Conservation (phyloP, 2,329 filamentous ascomycete species). For the Cladosporium sp. region DNA sequence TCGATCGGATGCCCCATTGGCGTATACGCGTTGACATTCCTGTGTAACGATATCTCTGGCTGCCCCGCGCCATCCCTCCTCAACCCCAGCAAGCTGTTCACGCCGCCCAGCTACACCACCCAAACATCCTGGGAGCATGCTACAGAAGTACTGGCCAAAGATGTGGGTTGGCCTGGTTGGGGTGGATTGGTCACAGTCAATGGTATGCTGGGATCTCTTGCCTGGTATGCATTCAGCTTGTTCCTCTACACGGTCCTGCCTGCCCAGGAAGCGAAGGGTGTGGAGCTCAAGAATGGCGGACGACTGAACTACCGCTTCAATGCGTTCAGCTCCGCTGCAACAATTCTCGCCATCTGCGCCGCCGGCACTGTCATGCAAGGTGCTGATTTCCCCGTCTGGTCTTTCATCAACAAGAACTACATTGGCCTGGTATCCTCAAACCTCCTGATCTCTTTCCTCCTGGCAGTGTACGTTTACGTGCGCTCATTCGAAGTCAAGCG, state of each 20-base stretch:
- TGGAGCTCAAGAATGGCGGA: slow-evolving; percentile 64
- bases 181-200: slow-evolving; percentile 65
- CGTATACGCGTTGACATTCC: slow-evolving; percentile 74
- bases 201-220: slow-evolving; percentile 65
- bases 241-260: slow-evolving; percentile 74
- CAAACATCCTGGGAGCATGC: slow-evolving; percentile 39
- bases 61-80: slow-evolving; percentile 83
- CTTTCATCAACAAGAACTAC: slow-evolving; percentile 88
- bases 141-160: slow-evolving; percentile 67
- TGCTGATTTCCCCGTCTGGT: slow-evolving; percentile 82
- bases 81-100: slow-evolving; percentile 60
- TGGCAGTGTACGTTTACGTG: slow-evolving; percentile 77
- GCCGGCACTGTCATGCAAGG: slow-evolving; percentile 74
- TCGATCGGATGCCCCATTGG: slow-evolving; percentile 75
- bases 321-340: slow-evolving; percentile 70
- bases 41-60: slow-evolving; percentile 88
- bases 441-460: slow-evolving; percentile 66
- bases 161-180: slow-evolving; percentile 80
- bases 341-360: slow-evolving; percentile 66
- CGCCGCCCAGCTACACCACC: slow-evolving; percentile 24
- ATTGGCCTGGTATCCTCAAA: slow-evolving; percentile 79
- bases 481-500: slow-evolving; percentile 76
- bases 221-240: slow-evolving; percentile 73
- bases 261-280: slow-evolving; percentile 66
- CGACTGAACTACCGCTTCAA: slow-evolving; percentile 75